Evolutionary conservation across 495 filamentous ascomycete species (phyloP), one percentile per base, ranked within the genome.

Genomic region (Aspergillus coremiiformis): DNA sequence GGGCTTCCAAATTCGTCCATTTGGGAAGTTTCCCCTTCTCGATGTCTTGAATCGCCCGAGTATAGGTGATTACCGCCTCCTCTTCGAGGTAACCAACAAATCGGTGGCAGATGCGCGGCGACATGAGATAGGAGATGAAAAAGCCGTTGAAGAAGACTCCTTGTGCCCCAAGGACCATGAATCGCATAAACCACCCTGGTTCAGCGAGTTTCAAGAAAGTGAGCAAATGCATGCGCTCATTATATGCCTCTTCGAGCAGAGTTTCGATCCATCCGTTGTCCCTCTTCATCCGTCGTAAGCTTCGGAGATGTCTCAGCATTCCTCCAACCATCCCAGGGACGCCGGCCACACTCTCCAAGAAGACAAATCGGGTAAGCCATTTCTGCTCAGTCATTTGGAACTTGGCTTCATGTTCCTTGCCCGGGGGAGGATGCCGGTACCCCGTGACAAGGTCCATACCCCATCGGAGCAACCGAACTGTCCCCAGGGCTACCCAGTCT

Each of bases 241-340:
- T 98, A 74, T 86, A 95, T 43, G 83, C 84, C 68, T 98, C 93
- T 66, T 96, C 93, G 3, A 97, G 78, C 0, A 97, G 77, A 0
- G 89, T 96, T 65, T 96, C 92, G 56, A 99, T 97, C 80, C 93
- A 97, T 64, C 94, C 93, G 57, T 96, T 95, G 65, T 98, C 93
- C 27, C 93, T 71, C 72, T 89, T 90, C 73, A 98, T 82, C 6
- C 83, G 76, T 39, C 93, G 76, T 51, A 98, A 71, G 56, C 84
- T 89, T 61, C 86, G 80, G 6, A 98, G 72, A 69, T 98, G 93
- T 17, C 93, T 76, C 11, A 97, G 71, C 85, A 95, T 95, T 8
- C 91, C 93, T 0, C 84, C 93, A 5, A 97, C 94, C 90, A 97
- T 97, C 0, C 94, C 94, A 0, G 94, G 94, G 0, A 98, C 93